Percentiles rank a stretch among this genome's conserved stretches.
Evolutionary conservation across 768 basidiomycete genomes (phyloP).

Genomic region (Trametes villosa): DNA sequence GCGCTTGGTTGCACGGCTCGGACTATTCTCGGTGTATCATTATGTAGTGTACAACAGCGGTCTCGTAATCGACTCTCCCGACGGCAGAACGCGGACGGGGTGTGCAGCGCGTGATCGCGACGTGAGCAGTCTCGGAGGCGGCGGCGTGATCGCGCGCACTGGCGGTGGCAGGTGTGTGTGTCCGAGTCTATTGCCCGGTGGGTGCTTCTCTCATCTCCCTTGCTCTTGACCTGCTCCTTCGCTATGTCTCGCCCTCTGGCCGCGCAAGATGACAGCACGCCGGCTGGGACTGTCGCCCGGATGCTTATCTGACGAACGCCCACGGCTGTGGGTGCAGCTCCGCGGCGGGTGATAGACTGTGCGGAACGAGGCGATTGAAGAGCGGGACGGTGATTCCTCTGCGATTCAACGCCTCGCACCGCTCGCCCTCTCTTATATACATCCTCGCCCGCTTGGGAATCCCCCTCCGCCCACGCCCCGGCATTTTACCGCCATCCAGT

Average conservation of each 20-base stretch:
- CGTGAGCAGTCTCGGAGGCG: conserved; percentile 1
- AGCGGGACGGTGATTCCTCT: conserved; percentile 25
- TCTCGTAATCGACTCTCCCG: conserved; percentile 10
- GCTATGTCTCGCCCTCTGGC: too few relatives aligned
- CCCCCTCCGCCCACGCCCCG: conserved; percentile 2
- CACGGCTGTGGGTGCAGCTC: conserved; percentile 3
- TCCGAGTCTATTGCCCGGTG: background rate
- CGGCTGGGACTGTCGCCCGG: background rate
- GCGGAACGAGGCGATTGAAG: background rate
- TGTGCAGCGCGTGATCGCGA: conserved; percentile 14
- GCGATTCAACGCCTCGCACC: conserved; percentile 20
- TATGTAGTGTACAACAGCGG: conserved; percentile 35
- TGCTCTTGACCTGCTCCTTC: background rate
- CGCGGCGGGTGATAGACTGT: background rate
- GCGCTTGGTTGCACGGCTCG: conserved; percentile 20
- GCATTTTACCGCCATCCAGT: conserved; percentile 11
- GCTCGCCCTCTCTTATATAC: conserved; percentile 8
- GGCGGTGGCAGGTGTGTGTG: too few relatives aligned
- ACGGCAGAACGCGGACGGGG: background rate
- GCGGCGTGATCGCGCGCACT: too few relatives aligned
- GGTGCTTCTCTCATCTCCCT: background rate
- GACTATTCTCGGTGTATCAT: conserved; percentile 35
- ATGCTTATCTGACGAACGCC: background rate
- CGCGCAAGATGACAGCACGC: too few relatives aligned
- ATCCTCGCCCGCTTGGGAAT: conserved; percentile 11